phyloP scores from a whole-genome alignment of 2,329 filamentous ascomycete species.

The Ascocoryne sarcoides region DNA sequence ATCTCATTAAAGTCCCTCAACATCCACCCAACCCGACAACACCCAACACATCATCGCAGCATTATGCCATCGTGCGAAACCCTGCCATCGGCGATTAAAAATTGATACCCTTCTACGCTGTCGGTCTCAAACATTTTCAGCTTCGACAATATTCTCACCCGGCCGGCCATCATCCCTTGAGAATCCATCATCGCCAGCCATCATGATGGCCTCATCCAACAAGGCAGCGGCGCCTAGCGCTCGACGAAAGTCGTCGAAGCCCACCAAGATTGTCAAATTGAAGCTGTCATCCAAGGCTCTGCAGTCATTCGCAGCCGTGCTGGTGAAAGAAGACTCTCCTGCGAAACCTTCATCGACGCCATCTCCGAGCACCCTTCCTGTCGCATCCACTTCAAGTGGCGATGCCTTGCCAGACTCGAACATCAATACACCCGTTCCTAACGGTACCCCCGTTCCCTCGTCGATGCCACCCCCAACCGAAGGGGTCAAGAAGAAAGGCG shows the following conservation, averaged over 20 bases:
- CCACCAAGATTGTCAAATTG: conserved; percentile 36
- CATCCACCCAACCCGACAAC: not conserved
- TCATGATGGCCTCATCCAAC: conserved; percentile 23
- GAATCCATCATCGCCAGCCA: conserved; percentile 8
- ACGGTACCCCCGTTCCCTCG: conserved; percentile 45
- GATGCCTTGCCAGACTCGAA: conserved; percentile 52
- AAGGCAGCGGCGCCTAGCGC: conserved; percentile 6
- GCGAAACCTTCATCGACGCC: conserved; percentile 31
- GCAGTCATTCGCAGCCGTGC: conserved; percentile 39
- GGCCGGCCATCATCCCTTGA: not conserved
- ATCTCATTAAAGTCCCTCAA: no score
- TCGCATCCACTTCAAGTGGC: conserved; percentile 34
- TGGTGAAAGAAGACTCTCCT: conserved; percentile 31
- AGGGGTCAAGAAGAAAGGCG: conserved; percentile 64
- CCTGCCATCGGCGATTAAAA: not conserved
- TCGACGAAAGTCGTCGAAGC: conserved; percentile 17
- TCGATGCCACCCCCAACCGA: conserved; percentile 52
- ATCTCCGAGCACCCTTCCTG: conserved; percentile 29
- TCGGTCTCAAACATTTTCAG: not conserved
- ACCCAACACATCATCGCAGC: no score
- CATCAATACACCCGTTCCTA: conserved; percentile 48
- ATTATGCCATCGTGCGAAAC: not conserved
- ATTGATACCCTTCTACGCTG: no score
- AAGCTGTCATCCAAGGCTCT: conserved; percentile 43
- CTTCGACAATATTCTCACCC: no score